phyloP scores from a whole-genome alignment of 768 basidiomycete genomes.

The Russula lepida region DNA sequence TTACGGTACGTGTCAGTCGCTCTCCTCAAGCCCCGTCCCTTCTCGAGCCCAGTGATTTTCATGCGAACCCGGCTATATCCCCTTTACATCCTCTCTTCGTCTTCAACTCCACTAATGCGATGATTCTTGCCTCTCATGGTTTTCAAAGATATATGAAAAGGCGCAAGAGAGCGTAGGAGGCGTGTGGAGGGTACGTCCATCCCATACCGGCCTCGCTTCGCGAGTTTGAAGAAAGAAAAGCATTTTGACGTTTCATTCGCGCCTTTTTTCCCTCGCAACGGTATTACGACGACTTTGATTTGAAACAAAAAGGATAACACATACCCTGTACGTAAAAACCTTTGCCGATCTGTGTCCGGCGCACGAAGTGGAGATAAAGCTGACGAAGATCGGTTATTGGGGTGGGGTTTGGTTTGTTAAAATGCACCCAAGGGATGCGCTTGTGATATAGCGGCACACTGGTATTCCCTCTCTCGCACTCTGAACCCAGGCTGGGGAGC shows the following conservation, averaged over 20 bases:
- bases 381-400: not conserved
- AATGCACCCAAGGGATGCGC: slow-evolving; percentile 23
- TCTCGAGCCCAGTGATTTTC: not conserved
- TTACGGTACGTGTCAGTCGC: slow-evolving; percentile 24
- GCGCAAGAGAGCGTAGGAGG: slow-evolving; percentile 24
- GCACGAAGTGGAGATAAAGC: not conserved
- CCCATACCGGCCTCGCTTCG: not conserved
- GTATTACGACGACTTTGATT: not conserved
- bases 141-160: slow-evolving; percentile 29
- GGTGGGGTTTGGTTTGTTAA: not conserved
- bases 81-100: too few species aligned
- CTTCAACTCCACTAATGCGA: not conserved
- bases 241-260: not conserved
- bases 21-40: not conserved
- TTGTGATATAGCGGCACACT: slow-evolving; percentile 24
- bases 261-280: not conserved
- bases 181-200: slow-evolving; percentile 24
- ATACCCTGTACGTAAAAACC: slow-evolving; percentile 22
- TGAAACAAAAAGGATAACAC: slow-evolving; percentile 21
- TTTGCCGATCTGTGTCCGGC: not conserved
- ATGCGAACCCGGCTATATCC: not conserved
- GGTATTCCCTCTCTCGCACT: slow-evolving; percentile 27
- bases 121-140: too few species aligned
- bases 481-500: slow-evolving; percentile 25
- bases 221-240: not conserved